phyloP scores from a whole-genome alignment of 306 rosid genomes.

The Prunus kanzakura region DNA sequence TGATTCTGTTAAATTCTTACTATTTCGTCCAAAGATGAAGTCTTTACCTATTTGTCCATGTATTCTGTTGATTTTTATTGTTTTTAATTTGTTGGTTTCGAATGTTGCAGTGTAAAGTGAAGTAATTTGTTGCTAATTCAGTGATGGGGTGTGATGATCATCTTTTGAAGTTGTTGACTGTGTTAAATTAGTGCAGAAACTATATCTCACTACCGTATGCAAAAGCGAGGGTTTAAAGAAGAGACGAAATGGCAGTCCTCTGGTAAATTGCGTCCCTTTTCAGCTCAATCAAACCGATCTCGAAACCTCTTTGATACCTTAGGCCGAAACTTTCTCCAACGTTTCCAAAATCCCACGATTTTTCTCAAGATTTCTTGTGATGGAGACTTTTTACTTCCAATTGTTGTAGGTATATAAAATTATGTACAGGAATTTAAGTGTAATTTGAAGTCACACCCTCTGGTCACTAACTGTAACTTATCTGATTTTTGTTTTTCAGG shows the following conservation, averaged over 20 bases:
- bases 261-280: slow-evolving; percentile 32
- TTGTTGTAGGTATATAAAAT: slow-evolving; percentile 68
- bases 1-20: not conserved
- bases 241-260: slow-evolving; percentile 46
- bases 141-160: not conserved
- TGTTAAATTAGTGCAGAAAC: slow-evolving; percentile 68
- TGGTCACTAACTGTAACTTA: slow-evolving; percentile 1
- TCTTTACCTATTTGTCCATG: not conserved
- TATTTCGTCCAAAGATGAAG: not conserved
- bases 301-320: slow-evolving; percentile 33
- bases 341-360: slow-evolving; percentile 81
- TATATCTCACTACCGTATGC: slow-evolving; percentile 61
- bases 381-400: slow-evolving; percentile 85
- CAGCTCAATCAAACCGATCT: slow-evolving; percentile 24
- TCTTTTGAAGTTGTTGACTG: not conserved
- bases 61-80: not conserved
- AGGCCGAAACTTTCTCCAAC: slow-evolving; percentile 55
- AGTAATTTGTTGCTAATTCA: not conserved
- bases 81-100: not conserved
- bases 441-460: not conserved
- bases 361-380: slow-evolving; percentile 92
- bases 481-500: slow-evolving; percentile 47
- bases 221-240: slow-evolving; percentile 55
- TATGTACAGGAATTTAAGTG: too few relatives aligned
- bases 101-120: not conserved